Base-by-base conservation (phyloP, 768 basidiomycete genomes). In the Suillus cothurnatus region DNA sequence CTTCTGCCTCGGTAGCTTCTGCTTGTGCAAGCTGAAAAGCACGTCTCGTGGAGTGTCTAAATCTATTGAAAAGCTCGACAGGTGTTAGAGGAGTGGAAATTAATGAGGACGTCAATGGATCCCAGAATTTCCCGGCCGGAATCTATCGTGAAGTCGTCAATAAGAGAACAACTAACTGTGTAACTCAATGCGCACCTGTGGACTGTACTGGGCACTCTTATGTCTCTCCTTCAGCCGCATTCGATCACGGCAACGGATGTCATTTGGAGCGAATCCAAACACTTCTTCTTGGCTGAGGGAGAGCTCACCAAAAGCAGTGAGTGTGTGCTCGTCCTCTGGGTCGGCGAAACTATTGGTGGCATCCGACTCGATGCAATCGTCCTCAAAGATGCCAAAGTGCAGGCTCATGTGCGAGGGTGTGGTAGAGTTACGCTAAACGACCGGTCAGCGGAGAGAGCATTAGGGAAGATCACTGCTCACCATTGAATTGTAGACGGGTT, bases 291-390 rank as follows among this genome's bases (percentile, higher is more conserved):
- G 79, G 28, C 77, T 71, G 1, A 81, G 72, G 1, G 82, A 82
- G 28, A 85, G 80, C 28, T 85, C 82, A 8, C 85, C 85, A 47
- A 76, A 85, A 21, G 76, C 82, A 31, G 72, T 77, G 52, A 86
- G 67, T 0, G 78, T 81, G 67, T 84, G 68, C 65, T 79, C 77
- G 19, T 82, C 77, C 6, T 82, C 78, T 0, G n/a, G 39, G 26
- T 70, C 67, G 7, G 15, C 15, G 4, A 1, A 3, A 38, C 23
- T 57, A 7, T n/a, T 17, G 26, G 38, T 59, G 19, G 17, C 19
- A 12, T 28, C 11, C 1, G 55, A 56, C 56, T 57, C 55, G 6
- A 15, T n/a, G 14, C 38, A 26, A 11, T 26, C 57, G 19, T 59
- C 57, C 19, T 26, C 38, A 12, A 28, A 59, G 19, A 58, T 17